Conservation (phyloP, 768 basidiomycete genomes). For the Termitomyces sp. region DNA sequence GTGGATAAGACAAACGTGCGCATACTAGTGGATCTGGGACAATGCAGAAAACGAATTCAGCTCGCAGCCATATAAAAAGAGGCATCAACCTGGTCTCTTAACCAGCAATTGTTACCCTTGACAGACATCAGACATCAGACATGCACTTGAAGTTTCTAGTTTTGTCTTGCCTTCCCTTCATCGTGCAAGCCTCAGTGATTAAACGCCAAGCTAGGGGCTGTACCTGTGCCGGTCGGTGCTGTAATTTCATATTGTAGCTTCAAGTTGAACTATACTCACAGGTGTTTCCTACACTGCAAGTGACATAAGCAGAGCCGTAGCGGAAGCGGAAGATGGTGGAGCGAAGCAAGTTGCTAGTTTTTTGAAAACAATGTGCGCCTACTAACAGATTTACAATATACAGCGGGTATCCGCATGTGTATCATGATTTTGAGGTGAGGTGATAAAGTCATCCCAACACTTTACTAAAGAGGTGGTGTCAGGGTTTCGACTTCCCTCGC, state of each 20-base stretch:
- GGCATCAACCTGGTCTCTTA: not conserved
- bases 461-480: not conserved
- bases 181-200: slow-evolving; percentile 12
- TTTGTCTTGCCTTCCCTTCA: slow-evolving; percentile 4
- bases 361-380: no score
- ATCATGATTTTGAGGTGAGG: slow-evolving; percentile 20
- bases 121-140: not conserved
- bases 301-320: slow-evolving; percentile 16
- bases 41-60: not conserved
- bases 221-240: slow-evolving; percentile 16
- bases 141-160: not conserved
- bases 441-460: not conserved
- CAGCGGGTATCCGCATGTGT: slow-evolving; percentile 21
- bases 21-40: not conserved
- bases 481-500: slow-evolving; percentile 20
- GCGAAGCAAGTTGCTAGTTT: slow-evolving; percentile 11
- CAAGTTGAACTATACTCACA: not conserved
- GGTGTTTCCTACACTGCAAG: slow-evolving; percentile 10
- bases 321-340: slow-evolving; percentile 15
- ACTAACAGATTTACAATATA: not conserved
- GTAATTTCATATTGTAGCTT: not conserved
- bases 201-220: slow-evolving; percentile 17
- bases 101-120: not conserved
- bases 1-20: not conserved
- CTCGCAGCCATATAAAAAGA: not conserved